Conservation (phyloP, 257 asterid species). For the Scutellaria baicalensis region DNA sequence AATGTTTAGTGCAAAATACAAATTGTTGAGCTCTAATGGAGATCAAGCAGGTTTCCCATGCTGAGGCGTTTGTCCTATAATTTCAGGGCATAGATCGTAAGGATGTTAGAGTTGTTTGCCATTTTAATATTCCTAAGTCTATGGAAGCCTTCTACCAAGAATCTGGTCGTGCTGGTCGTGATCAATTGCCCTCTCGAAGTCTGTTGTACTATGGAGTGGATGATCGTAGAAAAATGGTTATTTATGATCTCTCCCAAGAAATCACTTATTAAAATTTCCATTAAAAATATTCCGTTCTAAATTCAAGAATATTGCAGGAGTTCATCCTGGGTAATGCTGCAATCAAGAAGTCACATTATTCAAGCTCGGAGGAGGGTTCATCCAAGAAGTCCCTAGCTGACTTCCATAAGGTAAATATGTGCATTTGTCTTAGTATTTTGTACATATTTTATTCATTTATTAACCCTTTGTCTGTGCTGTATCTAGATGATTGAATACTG, state of each 20-base stretch:
- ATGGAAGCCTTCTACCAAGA: slow-evolving; percentile 99
- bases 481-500: slow-evolving; percentile 84
- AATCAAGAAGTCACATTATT: slow-evolving; percentile 48
- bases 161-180: slow-evolving; percentile 99
- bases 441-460: slow-evolving; percentile 10
- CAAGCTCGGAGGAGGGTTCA: slow-evolving; percentile 50
- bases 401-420: slow-evolving; percentile 54
- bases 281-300: not conserved
- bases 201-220: slow-evolving; percentile 84
- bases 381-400: slow-evolving; percentile 61
- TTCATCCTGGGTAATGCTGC: slow-evolving; percentile 66
- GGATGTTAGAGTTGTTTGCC: slow-evolving; percentile 96
- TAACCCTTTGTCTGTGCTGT: slow-evolving; percentile 13
- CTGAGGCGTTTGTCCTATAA: slow-evolving; percentile 2
- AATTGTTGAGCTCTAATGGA: slow-evolving; percentile 4
- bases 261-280: not conserved
- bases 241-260: slow-evolving; percentile 9
- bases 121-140: slow-evolving; percentile 86
- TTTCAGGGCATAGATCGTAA: slow-evolving; percentile 87
- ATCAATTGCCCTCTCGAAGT: slow-evolving; percentile 88
- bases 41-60: slow-evolving; percentile 9
- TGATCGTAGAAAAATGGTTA: slow-evolving; percentile 83
- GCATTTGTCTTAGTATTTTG: not conserved
- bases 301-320: slow-evolving; percentile 43
- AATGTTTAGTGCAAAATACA: slow-evolving; percentile 1